Conservation (phyloP, 768 basidiomycete species). For the Rubroboletus pulcherrimus region DNA sequence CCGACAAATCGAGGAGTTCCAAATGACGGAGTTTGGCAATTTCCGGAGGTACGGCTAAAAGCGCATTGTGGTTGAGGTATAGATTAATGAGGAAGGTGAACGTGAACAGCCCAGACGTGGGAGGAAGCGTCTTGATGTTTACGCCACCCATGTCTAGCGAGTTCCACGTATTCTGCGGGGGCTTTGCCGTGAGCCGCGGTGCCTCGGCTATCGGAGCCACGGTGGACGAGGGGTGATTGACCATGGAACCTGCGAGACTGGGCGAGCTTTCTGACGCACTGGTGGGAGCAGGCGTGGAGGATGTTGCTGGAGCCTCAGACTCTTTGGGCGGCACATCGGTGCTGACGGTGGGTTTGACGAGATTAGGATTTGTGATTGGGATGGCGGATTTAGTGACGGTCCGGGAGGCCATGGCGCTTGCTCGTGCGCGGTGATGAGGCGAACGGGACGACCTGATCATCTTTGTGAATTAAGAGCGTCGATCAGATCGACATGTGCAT, state of each 20-base stretch:
- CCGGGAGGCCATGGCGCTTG: constrained; percentile 91
- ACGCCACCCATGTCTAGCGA: constrained; percentile 97
- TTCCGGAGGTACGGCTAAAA: constrained; percentile 73
- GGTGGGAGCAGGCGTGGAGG: constrained; percentile 29
- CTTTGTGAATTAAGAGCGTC: constrained; percentile 37
- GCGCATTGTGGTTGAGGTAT: constrained; percentile 93
- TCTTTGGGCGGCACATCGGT: constrained; percentile 29
- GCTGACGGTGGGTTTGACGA: constrained; percentile 42
- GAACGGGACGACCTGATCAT: constrained; percentile 81
- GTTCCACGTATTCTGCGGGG: constrained; percentile 78
- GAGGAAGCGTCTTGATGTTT: constrained; percentile 84
- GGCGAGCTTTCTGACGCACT: constrained; percentile 36
- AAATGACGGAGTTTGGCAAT: constrained; percentile 83
- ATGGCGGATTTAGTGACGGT: constrained; percentile 84
- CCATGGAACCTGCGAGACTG: constrained; percentile 29
- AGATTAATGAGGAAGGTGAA: constrained; percentile 94
- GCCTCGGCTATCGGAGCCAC: constrained; percentile 69
- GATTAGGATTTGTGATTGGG: constrained; percentile 88
- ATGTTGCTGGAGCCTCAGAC: constrained; percentile 27
- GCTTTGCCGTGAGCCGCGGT: constrained; percentile 61
- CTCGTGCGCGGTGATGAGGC: constrained; percentile 91
- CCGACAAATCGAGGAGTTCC: constrained; percentile 87
- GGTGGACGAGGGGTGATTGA: constrained; percentile 71
- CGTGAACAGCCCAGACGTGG: constrained; percentile 67
- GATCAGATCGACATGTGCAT: constrained; percentile 20